Evolutionary conservation across 331 rosid species (phyloP).

Genomic region (Arachis monticola): DNA sequence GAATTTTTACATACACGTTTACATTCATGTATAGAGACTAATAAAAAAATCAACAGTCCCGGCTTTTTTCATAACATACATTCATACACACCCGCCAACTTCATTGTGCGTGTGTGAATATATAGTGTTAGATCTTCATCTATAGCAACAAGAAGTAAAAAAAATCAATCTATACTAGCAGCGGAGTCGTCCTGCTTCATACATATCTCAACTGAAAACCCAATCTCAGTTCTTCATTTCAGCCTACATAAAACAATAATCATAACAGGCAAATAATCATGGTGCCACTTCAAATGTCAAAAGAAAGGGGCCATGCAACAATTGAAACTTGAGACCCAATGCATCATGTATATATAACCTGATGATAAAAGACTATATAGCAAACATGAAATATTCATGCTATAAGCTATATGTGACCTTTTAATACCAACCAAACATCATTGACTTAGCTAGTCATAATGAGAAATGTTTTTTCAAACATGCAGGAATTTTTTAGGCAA

Average conservation of each 20-base stretch:
- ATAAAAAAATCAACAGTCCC: background rate
- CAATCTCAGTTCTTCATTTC: too few relatives aligned
- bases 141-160: too few relatives aligned
- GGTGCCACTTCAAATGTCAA: constrained; percentile 16
- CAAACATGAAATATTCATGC: background rate
- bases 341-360: background rate
- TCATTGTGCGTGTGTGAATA: background rate
- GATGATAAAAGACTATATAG: constrained; percentile 5
- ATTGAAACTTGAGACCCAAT: constrained; percentile 5
- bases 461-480: background rate
- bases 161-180: too few relatives aligned
- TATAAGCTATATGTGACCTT: background rate
- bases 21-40: background rate
- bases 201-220: too few relatives aligned
- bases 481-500: background rate
- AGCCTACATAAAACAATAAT: too few relatives aligned
- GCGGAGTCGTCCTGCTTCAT: too few relatives aligned
- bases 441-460: background rate
- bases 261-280: background rate
- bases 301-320: constrained; percentile 2
- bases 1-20: background rate
- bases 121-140: too few relatives aligned
- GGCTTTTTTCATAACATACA: background rate
- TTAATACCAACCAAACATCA: background rate
- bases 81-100: background rate